Evolutionary conservation across 2,329 filamentous ascomycete species (phyloP).

Genomic region (Scedosporium dehoogii): DNA sequence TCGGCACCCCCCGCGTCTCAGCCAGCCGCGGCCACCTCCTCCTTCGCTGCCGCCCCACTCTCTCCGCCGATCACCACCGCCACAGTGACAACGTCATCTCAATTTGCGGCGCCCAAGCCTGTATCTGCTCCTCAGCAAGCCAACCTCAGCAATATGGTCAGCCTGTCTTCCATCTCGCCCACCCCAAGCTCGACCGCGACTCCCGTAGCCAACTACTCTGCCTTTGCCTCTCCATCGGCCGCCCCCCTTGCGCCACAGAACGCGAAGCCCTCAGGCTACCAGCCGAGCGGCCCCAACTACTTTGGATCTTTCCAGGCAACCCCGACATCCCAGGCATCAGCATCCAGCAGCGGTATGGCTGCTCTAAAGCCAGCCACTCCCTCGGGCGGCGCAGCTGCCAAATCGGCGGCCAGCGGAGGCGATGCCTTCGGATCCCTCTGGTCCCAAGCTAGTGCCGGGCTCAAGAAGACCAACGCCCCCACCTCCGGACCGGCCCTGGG

Average conservation of each 20-base stretch:
- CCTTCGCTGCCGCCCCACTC: slow-evolving; percentile 35
- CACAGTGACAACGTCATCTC: slow-evolving; percentile 46
- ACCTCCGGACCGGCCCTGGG: slow-evolving; percentile 68
- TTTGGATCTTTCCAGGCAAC: slow-evolving; percentile 67
- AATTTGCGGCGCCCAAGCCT: slow-evolving; percentile 75
- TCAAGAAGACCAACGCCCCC: slow-evolving; percentile 61
- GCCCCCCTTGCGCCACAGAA: slow-evolving; percentile 16
- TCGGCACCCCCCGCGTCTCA: slow-evolving; percentile 59
- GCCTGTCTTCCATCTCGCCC: slow-evolving; percentile 72
- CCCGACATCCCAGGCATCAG: slow-evolving; percentile 19
- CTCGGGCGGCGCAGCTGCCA: slow-evolving; percentile 35
- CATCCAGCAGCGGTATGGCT: slow-evolving; percentile 27
- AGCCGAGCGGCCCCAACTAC: slow-evolving; percentile 72
- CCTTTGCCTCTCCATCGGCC: slow-evolving; percentile 42
- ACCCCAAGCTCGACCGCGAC: slow-evolving; percentile 47
- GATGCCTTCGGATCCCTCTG: slow-evolving; percentile 90
- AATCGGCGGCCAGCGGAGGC: slow-evolving; percentile 47
- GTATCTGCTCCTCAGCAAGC: slow-evolving; percentile 73
- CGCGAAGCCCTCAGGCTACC: slow-evolving; percentile 24
- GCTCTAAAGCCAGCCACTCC: slow-evolving; percentile 38
- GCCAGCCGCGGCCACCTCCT: slow-evolving; percentile 4
- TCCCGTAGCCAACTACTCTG: slow-evolving; percentile 53
- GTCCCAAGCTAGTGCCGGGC: slow-evolving; percentile 60
- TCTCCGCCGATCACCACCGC: slow-evolving; percentile 38
- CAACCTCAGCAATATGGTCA: slow-evolving; percentile 70